Evolutionary conservation across 768 basidiomycete species (phyloP).

Genomic region (Boletus rufocinnamomeus): DNA sequence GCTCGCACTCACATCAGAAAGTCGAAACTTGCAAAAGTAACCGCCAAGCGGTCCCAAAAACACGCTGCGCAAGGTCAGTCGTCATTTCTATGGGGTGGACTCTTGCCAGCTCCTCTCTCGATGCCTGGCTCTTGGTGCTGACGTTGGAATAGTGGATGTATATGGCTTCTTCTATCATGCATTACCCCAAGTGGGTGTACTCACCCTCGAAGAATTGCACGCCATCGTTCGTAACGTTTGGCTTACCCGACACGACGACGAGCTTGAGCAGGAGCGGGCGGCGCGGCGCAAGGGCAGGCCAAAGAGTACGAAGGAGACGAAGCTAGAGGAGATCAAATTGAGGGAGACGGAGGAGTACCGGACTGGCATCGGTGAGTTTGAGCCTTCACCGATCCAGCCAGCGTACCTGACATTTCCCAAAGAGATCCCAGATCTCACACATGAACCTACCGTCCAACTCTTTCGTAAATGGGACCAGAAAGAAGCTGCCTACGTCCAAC

Average conservation of each 20-base stretch:
- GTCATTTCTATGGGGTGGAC: neutral
- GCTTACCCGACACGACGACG: constrained; percentile 70
- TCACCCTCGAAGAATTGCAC: constrained; percentile 70
- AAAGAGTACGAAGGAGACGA: constrained; percentile 65
- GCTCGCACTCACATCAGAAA: constrained; percentile 68
- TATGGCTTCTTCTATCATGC: constrained; percentile 78
- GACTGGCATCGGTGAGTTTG: constrained; percentile 71
- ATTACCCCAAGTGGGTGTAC: constrained; percentile 56
- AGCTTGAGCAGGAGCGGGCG: constrained; percentile 60
- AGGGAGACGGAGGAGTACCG: constrained; percentile 73
- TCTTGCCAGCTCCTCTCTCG: neutral
- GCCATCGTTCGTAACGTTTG: constrained; percentile 63
- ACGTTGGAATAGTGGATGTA: constrained; percentile 52
- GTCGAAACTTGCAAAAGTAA: constrained; percentile 58
- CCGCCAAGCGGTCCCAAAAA: constrained; percentile 58
- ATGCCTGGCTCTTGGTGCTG: neutral
- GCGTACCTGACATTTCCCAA: constrained; percentile 1
- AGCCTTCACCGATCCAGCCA: neutral
- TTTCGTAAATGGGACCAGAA: constrained; percentile 81
- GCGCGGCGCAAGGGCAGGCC: constrained; percentile 73
- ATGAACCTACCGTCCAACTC: constrained; percentile 64
- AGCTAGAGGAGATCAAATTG: constrained; percentile 69
- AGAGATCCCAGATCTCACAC: constrained; percentile 83
- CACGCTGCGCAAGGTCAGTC: constrained; percentile 51
- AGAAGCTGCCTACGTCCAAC: constrained; percentile 67